These are phyloP conservation scores for Laetiporus sulphureus DNA, from an alignment of 1,284 basidiomycete genomes.

Conservation along the genomic window DNA sequence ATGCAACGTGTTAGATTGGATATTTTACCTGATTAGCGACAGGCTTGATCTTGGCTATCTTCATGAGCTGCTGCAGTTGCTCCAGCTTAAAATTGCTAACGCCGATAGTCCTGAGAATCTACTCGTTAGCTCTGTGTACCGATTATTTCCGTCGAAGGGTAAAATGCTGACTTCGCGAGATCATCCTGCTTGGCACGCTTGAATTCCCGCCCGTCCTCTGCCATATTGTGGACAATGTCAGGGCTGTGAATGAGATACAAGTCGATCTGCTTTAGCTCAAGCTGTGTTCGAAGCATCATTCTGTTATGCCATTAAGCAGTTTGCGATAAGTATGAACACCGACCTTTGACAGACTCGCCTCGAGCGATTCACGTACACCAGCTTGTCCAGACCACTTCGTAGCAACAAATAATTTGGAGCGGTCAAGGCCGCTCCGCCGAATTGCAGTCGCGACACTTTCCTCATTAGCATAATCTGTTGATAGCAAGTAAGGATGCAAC, in stretches of 20 bases:
- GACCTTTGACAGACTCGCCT: conserved; percentile 53
- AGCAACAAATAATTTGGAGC: conserved; percentile 33
- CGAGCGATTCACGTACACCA: conserved; percentile 46
- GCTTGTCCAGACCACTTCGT: conserved; percentile 53
- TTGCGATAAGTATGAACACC: no score
- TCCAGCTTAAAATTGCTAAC: conserved; percentile 65
- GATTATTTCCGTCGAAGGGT: no score
- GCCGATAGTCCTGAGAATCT: conserved; percentile 70
- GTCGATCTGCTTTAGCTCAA: conserved; percentile 63
- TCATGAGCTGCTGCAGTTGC: conserved; percentile 48
- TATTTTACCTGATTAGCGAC: conserved; percentile 65
- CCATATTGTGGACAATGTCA: conserved; percentile 41
- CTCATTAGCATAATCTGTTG: conserved; percentile 33
- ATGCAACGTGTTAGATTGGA: no score
- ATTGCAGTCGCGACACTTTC: conserved; percentile 33
- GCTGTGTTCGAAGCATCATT: conserved; percentile 26
- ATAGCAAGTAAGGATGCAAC: no score
- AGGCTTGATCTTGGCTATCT: conserved; percentile 51
- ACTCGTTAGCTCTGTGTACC: no score
- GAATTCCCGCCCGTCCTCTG: conserved; percentile 54
- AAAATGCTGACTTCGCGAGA: conserved; percentile 52
- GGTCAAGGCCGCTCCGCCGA: conserved; percentile 26
- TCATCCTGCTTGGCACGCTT: conserved; percentile 52
- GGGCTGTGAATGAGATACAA: conserved; percentile 66
- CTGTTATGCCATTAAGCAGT: no score